Evolutionary conservation across 805 yeast genomes (phyloP), one percentile per base, ranked within the genome.

Genomic region (Spencermartinsiella europaea): DNA sequence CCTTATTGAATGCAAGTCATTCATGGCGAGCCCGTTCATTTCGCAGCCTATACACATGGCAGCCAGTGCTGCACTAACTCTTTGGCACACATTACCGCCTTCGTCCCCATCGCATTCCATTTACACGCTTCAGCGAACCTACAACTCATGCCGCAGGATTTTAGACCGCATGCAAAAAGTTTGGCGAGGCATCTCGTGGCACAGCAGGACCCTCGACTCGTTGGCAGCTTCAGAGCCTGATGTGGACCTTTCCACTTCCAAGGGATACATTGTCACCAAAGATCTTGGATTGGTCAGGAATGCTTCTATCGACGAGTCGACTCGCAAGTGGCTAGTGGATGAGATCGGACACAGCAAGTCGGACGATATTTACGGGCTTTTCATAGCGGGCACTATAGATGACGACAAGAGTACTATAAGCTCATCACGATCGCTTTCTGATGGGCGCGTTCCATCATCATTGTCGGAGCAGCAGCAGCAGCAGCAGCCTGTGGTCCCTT

Each of bases 181-280:
- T 8, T 59, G 63, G 63, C 45, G 50, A 2, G 63, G 63, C 7
- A 59, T 58, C 4, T 54, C 58, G 16, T 59, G 63, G 63, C 57
- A 56, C 10, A 51, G 58, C 27, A 41, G 51, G 21, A 55, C 53
- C 20, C 49, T 59, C 15, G 61, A 59, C 35, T 59, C 63, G 10
- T 40, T 59, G 22, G 62, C 55, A 14, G 56, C 58, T 2, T 47
- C 53, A 2, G 62, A 59, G 40, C 56, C 56, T 10, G 63, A 59
- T 31, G 63, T 59, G 16, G 63, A 59, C 38, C 50, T 59, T 21
- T 43, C 50, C 16, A 46, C 48, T 3, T 43, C 35, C 21, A 52
- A 48, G 20, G 50, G 53, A 12, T 37, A 45, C 40, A 49, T 55
- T 20, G 47, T 34, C 40, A 55, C 58, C 5, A 27, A 44, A 17